Base-by-base conservation (phyloP, 192 early-diverging fungal species). In the Radiomyces spectabilis region DNA sequence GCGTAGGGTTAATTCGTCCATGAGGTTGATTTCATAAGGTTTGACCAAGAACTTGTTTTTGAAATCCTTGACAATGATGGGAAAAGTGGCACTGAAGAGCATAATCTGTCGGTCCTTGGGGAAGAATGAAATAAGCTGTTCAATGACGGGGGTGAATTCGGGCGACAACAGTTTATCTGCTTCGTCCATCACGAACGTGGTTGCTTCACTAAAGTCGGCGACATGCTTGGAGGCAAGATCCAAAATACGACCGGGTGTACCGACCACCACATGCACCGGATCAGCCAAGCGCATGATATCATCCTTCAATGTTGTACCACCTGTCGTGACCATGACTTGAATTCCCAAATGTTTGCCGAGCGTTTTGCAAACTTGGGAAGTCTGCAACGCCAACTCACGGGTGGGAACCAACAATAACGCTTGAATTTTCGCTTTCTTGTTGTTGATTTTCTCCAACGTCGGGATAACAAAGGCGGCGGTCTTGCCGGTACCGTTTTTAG, bases 251-350 rank as follows among this genome's bases (percentile, higher is more conserved):
- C 96, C 96, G 4, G 96, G 96, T 3, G 96, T 99, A 25, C 91
- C 96, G 22, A 99, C 96, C 16, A 99, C 72, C 42, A 99, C 88
- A 69, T 99, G 96, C 18, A 99, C 96, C 38, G 84, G 81, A 57
- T 97, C 93, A 18, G 77, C 78, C 37, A 99, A 76, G 61, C 96
- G 85, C 71, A 99, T 81, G 58, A 99, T 99, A 67, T 99, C 96
- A 66, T 99, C 96, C 75, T 97, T 97, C 41, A 99, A 78, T 18
- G 88, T 90, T 19, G 96, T 99, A 48, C 96, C 96, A 61, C 96
- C 96, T 2, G 96, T 99, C 12, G 95, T 94, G 12, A 99, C 96
- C 96, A 99, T 99, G 47, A 99, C 89, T 57, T 99, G 89, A 35
- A 96, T 75, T 51, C 84, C 87, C 80, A 92, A 83, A 66, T 99